Evolutionary conservation across 345 rosid species (phyloP), one percentile per base, ranked within the genome.

Genomic region (Rhodamnia argentea): DNA sequence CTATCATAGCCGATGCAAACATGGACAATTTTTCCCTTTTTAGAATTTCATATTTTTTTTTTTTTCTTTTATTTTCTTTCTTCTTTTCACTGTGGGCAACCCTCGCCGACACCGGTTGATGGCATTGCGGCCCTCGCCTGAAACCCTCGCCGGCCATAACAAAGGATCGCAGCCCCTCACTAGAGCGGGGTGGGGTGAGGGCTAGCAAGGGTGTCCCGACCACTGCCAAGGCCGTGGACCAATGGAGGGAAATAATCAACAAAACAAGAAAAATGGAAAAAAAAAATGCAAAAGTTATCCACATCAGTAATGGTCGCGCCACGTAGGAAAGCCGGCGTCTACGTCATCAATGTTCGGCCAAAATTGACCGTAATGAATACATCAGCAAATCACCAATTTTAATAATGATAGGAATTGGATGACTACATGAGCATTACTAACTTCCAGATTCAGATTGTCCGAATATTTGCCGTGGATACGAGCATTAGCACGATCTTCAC

Each of bases 1-100:
- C 4, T 20, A 1, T 0, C 5, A 8, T 5, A 4, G 2, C 3
- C 1, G 52, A 13, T 0, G 14, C 13, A 51, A 11, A 23, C 2
- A 2, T 57, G 13, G 2, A 23, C 5, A 57, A 10, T 57, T 57
- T 8, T 16, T 53, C 6, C 20, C 16, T 1, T 54, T 54, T 55
- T 55, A 7, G 4, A 55, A 20, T 53, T 53, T 53, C 22, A 20
- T 20, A 6, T 16, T 55, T 56, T 57, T 57, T 23, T 4, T 4
- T 10, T 10, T 57, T 9, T 23, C 7, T 57, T 23, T 23, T 4
- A 4, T 42, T 57, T 26, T 57, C 9, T 56, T 8, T 9, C 7
- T 24, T 10, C 23, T 23, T 24, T 22, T 10, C 5, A 5, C 1
- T 4, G 2, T 24, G 60, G n/a, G 13, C 4, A 3, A 12, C 14